Evolutionary conservation across 192 early-diverging fungal species (phyloP).

Genomic region (Coemansia sp.): DNA sequence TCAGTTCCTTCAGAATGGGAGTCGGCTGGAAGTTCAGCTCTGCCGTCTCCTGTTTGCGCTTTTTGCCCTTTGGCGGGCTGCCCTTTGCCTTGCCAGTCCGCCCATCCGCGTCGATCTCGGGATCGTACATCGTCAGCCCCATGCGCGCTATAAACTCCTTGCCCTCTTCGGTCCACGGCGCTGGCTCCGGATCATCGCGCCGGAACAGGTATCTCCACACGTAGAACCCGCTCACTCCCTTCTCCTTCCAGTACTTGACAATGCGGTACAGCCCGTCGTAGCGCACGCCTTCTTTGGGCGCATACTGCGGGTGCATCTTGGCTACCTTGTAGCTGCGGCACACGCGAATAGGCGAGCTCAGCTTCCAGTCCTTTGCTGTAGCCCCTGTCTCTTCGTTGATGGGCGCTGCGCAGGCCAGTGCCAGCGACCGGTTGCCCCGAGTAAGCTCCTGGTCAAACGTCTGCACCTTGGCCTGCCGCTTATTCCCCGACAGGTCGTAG

Average conservation of each 20-base stretch:
- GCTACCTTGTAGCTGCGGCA: slow-evolving; percentile 54
- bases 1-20: slow-evolving; percentile 23
- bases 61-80: background rate
- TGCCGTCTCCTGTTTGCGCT: background rate
- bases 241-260: slow-evolving; percentile 62
- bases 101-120: slow-evolving; percentile 1
- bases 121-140: slow-evolving; percentile 49
- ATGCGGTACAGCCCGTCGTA: slow-evolving; percentile 70
- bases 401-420: slow-evolving; percentile 56
- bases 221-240: slow-evolving; percentile 42
- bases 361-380: slow-evolving; percentile 54
- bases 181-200: slow-evolving; percentile 61
- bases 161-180: slow-evolving; percentile 64
- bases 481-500: slow-evolving; percentile 58
- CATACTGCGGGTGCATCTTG: slow-evolving; percentile 53
- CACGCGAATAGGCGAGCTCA: slow-evolving; percentile 59
- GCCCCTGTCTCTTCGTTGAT: slow-evolving; percentile 45
- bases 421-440: slow-evolving; percentile 58
- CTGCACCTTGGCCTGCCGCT: slow-evolving; percentile 53
- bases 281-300: slow-evolving; percentile 56
- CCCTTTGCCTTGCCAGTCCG: background rate
- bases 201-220: slow-evolving; percentile 67
- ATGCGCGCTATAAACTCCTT: slow-evolving; percentile 38
- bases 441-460: slow-evolving; percentile 59
- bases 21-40: slow-evolving; percentile 10